Evolutionary conservation across 805 yeast species (phyloP), one percentile per base, ranked within the genome.

Genomic region (Yamadazyma endophytica): DNA sequence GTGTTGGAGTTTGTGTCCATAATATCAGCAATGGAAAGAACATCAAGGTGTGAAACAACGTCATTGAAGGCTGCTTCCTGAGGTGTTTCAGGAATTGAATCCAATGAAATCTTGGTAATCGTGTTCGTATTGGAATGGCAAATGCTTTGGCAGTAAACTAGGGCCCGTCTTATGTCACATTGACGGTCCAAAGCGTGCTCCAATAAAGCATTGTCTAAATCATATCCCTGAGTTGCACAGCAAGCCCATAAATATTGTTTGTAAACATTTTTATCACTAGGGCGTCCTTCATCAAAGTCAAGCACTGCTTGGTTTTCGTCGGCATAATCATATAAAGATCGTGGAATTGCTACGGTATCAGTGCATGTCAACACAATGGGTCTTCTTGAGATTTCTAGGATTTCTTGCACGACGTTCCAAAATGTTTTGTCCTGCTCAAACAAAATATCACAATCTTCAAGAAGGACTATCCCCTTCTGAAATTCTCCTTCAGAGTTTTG

Each of bases 361-460:
- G 67, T 59, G 47, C 89, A 82, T 0, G 88, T 80, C 9, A 86
- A 39, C 1, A 84, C 68, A 0, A 86, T 68, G 0, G 95, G 95
- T 32, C 89, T 59, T 42, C 85, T 64, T 0, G 86, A 70, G 12
- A 72, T 68, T 21, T 66, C 64, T 23, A 87, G 54, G 9, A 85
- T 65, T 29, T 75, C 79, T 27, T 71, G 73, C 2, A 87, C 67
- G 2, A 81, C 77, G 1, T 67, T 49, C 96, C 97, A 92, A 49
- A 90, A 89, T 2, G 77, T 77, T 35, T 73, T 75, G 46, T 92
- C 97, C 19, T 73, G 77, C 32, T 77, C 86, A 46, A 82, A 86
- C 13, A 89, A 52, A 8, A 85, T 64, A 50, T 90, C 96, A 24
- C 84, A 89, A 46, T 90, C 96, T 44, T 89, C 96, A 35, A 90